Conservation (phyloP, 306 rosid species). For the Aeschynomene evenia region DNA sequence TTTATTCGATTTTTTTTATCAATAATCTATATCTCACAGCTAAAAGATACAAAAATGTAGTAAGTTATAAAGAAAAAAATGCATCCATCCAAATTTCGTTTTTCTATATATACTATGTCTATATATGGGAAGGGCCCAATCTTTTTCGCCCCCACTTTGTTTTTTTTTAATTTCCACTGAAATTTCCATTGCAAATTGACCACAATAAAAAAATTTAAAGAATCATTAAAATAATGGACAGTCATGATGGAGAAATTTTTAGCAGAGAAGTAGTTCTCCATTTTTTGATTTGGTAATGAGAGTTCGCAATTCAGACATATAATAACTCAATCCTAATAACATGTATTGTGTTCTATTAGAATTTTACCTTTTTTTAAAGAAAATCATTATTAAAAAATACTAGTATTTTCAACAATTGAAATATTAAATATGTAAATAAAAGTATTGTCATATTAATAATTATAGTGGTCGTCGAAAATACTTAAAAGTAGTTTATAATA, state of each 20-base stretch:
- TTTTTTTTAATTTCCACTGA: not conserved
- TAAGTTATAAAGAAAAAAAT: not conserved
- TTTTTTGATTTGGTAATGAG: no score
- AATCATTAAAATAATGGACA: not conserved
- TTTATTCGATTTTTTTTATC: not conserved
- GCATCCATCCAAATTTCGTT: not conserved
- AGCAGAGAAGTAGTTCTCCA: not conserved
- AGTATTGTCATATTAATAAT: no score
- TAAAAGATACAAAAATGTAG: not conserved
- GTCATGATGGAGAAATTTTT: not conserved
- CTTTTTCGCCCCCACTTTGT: not conserved
- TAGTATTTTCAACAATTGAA: no score
- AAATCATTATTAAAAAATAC: no score
- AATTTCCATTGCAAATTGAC: not conserved
- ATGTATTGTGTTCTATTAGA: not conserved
- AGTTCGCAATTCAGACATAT: no score
- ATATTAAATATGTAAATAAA: no score
- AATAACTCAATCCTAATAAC: not conserved
- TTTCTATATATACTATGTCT: not conserved
- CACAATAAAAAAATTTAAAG: no score
- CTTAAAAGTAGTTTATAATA: no score
- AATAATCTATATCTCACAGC: not conserved
- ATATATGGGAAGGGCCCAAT: not conserved
- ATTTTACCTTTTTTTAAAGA: no score
- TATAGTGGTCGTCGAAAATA: no score